Base-by-base conservation (phyloP, 106 monocot genomes). In the Dendrobium chrysotoxum region DNA sequence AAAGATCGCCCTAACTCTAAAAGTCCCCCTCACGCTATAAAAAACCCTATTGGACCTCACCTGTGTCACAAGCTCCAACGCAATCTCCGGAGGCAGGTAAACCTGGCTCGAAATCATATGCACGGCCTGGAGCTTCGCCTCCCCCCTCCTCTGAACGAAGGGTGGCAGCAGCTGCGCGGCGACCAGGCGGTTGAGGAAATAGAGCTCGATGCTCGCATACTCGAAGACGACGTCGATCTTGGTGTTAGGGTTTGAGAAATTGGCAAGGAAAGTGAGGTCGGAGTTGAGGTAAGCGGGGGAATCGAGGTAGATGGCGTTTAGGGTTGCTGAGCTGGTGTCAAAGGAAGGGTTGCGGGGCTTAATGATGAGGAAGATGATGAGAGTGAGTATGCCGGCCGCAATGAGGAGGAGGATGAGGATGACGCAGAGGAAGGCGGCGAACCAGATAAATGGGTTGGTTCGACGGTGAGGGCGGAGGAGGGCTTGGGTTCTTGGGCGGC, bases 101-200 rank as follows among this genome's bases (percentile, higher is more conserved):
- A 95, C 98, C 80, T 95, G 85, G 80, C 98, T 98, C 4, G 95
- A 83, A 15, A 98, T 67, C 98, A 98, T 92, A 79, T 87, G 94
- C 18, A 98, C 82, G 26, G 82, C 31, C 84, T 82, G 77, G 23
- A 98, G 78, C 82, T 84, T 88, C 53, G 68, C 81, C 82, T 89
- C 84, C 26, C 87, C 83, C 0, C 88, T 79, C 84, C 88, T 41
- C 84, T 87, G 91, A 0, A 38, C 16, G 75, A 98, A 98, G 10
- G 98, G 92, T 65, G 78, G 81, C 61, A 93, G 18, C 21, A 83
- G 89, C 80, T 86, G 91, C 38, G 79, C 82, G 7, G 98, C 58
- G 21, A 98, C 55, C 23, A 93, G 89, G 21, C 81, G 41, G 53
- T 89, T 83, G 46, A 42, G 45, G 78, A 95, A 98, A 88, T 87